Evolutionary conservation across 2,329 filamentous ascomycete species (phyloP).

Genomic region (Neofusicoccum cordaticola): DNA sequence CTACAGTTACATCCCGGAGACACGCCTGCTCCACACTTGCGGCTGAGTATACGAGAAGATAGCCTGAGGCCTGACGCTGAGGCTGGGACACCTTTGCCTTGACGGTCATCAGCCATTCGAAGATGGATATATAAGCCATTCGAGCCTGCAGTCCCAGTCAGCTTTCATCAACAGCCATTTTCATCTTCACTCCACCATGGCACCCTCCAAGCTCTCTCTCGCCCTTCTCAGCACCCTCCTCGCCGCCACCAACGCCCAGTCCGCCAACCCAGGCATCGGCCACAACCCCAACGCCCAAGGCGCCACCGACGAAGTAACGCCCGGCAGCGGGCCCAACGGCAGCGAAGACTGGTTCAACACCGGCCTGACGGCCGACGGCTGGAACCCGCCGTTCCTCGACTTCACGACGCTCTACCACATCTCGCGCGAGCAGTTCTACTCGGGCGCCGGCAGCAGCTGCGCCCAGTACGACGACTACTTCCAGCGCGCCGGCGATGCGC

Average conservation of each 20-base stretch:
- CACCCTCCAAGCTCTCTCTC: neutral
- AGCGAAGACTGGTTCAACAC: constrained; percentile 32
- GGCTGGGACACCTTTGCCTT: no score
- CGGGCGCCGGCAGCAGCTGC: constrained; percentile 25
- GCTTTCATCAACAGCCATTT: neutral
- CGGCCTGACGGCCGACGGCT: constrained; percentile 28
- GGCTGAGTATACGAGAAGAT: neutral
- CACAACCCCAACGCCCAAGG: constrained; percentile 17
- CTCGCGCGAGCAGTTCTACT: constrained; percentile 27
- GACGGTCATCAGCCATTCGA: neutral
- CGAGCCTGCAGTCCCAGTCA: neutral
- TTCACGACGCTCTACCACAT: constrained; percentile 30
- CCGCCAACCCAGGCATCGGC: neutral
- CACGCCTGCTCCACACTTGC: neutral
- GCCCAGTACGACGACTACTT: constrained; percentile 36
- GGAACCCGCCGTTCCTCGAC: constrained; percentile 35
- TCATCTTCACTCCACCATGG: neutral
- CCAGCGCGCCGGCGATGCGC: constrained; percentile 29
- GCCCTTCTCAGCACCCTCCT: neutral
- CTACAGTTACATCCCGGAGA: neutral
- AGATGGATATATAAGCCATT: neutral
- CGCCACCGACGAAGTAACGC: constrained; percentile 19
- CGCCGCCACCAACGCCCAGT: neutral
- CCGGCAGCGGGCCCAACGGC: constrained; percentile 19
- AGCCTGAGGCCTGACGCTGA: neutral